Evolutionary conservation across 192 early-diverging fungal species (phyloP).

Genomic region (Coemansia guatemalensis): DNA sequence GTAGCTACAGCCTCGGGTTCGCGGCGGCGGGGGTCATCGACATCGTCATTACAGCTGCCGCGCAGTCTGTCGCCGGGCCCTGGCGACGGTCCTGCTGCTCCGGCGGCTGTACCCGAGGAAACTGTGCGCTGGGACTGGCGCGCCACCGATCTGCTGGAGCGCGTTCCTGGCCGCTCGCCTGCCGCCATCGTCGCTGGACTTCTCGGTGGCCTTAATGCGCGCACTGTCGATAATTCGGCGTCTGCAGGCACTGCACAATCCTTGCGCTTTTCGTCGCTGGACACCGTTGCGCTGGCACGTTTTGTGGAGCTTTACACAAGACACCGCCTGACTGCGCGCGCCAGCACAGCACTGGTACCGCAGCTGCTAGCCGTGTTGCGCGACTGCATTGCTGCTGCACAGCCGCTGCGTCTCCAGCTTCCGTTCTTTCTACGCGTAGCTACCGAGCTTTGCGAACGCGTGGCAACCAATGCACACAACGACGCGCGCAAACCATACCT

Average conservation of each 20-base stretch:
- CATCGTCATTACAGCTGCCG: slow-evolving; percentile 30
- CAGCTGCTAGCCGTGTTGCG: slow-evolving; percentile 33
- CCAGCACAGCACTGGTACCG: slow-evolving; percentile 25
- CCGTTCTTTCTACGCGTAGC: slow-evolving; percentile 50
- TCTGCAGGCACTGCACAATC: not conserved
- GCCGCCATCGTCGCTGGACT: slow-evolving; percentile 22
- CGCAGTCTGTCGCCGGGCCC: not conserved
- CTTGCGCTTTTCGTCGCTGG: slow-evolving; percentile 16
- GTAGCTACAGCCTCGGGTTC: not conserved
- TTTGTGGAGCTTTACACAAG: slow-evolving; percentile 42
- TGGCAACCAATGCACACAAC: slow-evolving; percentile 21
- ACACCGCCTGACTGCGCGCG: slow-evolving; percentile 27
- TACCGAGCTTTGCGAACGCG: slow-evolving; percentile 42
- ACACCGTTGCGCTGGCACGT: slow-evolving; percentile 29
- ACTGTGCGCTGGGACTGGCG: slow-evolving; percentile 46
- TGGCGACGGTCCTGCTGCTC: slow-evolving; percentile 1
- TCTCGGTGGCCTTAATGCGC: slow-evolving; percentile 30
- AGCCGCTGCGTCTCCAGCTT: slow-evolving; percentile 28
- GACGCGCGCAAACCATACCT: slow-evolving; percentile 17
- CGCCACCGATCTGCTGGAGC: slow-evolving; percentile 36
- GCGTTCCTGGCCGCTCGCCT: slow-evolving; percentile 30
- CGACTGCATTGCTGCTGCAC: slow-evolving; percentile 30
- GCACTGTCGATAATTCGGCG: slow-evolving; percentile 16
- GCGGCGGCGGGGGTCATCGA: slow-evolving; percentile 23
- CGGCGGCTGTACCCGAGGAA: slow-evolving; percentile 11